Base-by-base conservation (phyloP, 208 protist genomes). In the Paratrypanosoma confusum region DNA sequence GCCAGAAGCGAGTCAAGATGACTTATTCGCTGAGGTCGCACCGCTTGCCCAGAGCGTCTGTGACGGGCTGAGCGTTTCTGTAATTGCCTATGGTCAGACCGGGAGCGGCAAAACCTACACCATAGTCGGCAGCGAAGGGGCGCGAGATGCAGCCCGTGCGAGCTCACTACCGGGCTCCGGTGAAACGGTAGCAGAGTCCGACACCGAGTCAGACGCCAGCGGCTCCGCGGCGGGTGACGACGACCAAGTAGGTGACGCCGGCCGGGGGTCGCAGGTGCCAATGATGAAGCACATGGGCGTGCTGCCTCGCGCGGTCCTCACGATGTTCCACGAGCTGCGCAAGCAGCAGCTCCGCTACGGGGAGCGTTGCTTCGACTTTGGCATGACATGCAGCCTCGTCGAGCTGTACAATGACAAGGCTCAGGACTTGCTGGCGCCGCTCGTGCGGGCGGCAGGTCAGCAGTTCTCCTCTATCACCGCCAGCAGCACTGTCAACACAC, bases 51-150 rank as follows among this genome's bases (percentile, higher is more conserved):
- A 71, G 25, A 36, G 39, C 16, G 60, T 40, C 1, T 36, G 78
- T 10, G 58, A 66, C 34, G 78, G 72, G 4, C 44, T 60, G 16
- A 73, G 67, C 50, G 59, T 71, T 6, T 73, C 54, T 10, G 55
- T 90, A 11, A 20, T 86, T 20, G 75, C 73, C 1, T 75, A 77
- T 36, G 81, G 81, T 3, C 55, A 75, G 20, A 78, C 73, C 7
- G 73, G 76, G 22, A 69, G 51, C 31, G 81, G 81, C 21, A 90
- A 90, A 44, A 83, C 71, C 10, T 58, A 74, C 51, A 77, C 75
- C 11, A 81, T 85, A 22, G n/a, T 82, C 1, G 79, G 79, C 11
- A 27, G 28, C 4, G 42, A 39, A 17, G 28, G 18, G 11, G 10
- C 32, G 21, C 11, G 10, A 14, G 11, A 10, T 34, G n/a, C n/a